Percentiles rank a stretch among this genome's conserved stretches.
phyloP scores from a whole-genome alignment of 306 rosid genomes.

The Benincasa hispida region DNA sequence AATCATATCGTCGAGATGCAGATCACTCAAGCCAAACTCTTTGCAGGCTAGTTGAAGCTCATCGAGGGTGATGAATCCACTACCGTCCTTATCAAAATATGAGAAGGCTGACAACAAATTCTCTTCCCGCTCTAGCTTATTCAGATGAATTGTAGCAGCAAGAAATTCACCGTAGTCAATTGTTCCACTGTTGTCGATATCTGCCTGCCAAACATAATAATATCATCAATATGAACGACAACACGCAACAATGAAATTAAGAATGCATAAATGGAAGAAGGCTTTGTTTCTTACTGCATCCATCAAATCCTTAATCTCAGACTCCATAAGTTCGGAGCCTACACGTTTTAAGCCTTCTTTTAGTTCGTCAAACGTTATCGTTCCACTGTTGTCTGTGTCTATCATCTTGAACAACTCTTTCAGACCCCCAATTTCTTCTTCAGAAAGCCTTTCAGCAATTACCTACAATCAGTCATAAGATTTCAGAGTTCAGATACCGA shows the following conservation, averaged over 20 bases:
- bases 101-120: conserved; percentile 32
- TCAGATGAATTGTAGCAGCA: conserved; percentile 40
- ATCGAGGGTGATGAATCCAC: conserved; percentile 37
- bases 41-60: conserved; percentile 35
- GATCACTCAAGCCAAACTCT: conserved; percentile 33
- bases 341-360: conserved; percentile 29
- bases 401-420: conserved; percentile 39
- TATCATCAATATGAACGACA: background rate
- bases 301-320: conserved; percentile 40
- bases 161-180: conserved; percentile 40
- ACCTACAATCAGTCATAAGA: conserved; percentile 10
- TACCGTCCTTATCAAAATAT: conserved; percentile 38
- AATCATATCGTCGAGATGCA: conserved; percentile 40
- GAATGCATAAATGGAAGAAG: background rate
- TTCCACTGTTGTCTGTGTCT: conserved; percentile 37
- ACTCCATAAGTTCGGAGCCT: conserved; percentile 39
- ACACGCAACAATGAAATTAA: background rate
- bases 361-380: conserved; percentile 36
- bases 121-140: conserved; percentile 40
- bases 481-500: background rate
- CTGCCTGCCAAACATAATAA: conserved; percentile 21
- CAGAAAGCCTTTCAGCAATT: conserved; percentile 36
- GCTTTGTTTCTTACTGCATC: conserved; percentile 19
- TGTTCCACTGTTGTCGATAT: conserved; percentile 35
- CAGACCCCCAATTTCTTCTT: conserved; percentile 41